Conservation (phyloP, 345 rosid genomes). For the Noccaea bulbosa region DNA sequence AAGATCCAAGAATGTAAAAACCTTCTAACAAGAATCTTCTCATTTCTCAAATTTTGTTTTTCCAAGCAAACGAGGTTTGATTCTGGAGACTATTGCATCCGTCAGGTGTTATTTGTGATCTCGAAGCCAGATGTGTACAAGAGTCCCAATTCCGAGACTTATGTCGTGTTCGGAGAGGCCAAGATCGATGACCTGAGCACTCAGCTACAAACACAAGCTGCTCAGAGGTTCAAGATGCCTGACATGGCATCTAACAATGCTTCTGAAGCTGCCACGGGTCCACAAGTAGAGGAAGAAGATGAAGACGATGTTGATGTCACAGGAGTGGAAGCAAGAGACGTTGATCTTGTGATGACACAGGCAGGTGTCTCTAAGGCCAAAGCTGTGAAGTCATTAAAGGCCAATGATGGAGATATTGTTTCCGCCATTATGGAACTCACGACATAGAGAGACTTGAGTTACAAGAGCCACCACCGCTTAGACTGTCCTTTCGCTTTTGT, state of each 20-base stretch:
- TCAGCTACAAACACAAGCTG: slow-evolving; percentile 84
- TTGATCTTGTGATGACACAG: slow-evolving; percentile 86
- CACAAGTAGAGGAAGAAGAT: slow-evolving; percentile 61
- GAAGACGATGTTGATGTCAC: slow-evolving; percentile 76
- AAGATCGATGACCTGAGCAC: slow-evolving; percentile 87
- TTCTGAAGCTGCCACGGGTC: slow-evolving; percentile 46
- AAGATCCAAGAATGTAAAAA: slow-evolving; percentile 69
- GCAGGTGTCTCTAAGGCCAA: slow-evolving; percentile 69
- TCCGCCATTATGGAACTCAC: slow-evolving; percentile 90
- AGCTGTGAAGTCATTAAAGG: slow-evolving; percentile 83
- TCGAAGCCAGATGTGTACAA: slow-evolving; percentile 88
- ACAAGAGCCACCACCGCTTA: neutral
- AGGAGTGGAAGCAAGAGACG: slow-evolving; percentile 71
- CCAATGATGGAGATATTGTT: slow-evolving; percentile 72
- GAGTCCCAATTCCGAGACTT: slow-evolving; percentile 80
- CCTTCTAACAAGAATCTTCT: neutral
- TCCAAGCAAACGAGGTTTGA: neutral
- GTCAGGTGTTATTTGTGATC: slow-evolving; percentile 70
- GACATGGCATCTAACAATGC: slow-evolving; percentile 60
- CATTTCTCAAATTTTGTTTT: neutral
- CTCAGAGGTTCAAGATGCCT: slow-evolving; percentile 84
- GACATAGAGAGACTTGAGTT: slow-evolving; percentile 35
- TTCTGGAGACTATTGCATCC: slow-evolving; percentile 10
- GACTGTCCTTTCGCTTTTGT: neutral
- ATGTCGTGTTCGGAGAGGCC: slow-evolving; percentile 78